phyloP scores from a whole-genome alignment of 1,139 yeast species.

The Taphrina deformans region DNA sequence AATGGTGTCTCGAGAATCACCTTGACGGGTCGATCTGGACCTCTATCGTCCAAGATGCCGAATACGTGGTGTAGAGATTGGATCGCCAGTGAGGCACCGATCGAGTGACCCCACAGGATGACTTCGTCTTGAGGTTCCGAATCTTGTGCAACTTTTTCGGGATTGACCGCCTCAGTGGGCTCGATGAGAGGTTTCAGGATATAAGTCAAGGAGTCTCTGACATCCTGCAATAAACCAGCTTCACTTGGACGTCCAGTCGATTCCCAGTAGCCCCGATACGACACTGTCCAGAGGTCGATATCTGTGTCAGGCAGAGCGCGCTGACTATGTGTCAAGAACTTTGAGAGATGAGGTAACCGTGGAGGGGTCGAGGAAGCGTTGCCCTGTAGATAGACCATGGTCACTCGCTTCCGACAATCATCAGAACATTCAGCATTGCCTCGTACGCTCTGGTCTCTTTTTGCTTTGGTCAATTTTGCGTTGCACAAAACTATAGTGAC shows the following conservation, averaged over 20 bases:
- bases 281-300: constrained; percentile 11
- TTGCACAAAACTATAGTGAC: neutral
- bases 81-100: constrained; percentile 25
- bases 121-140: neutral
- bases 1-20: constrained; percentile 31
- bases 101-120: constrained; percentile 31
- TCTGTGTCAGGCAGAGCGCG: neutral
- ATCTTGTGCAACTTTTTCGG: neutral
- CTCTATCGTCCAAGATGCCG: neutral
- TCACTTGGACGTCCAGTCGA: constrained; percentile 25
- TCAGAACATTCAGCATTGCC: neutral
- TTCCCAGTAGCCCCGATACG: constrained; percentile 31
- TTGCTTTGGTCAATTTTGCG: neutral
- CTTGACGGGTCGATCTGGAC: neutral
- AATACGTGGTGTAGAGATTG: neutral
- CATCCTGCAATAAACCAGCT: constrained; percentile 17
- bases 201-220: neutral
- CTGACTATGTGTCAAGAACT: neutral
- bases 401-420: neutral
- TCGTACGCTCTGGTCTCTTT: neutral
- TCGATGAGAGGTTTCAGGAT: neutral
- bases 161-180: too few relatives aligned
- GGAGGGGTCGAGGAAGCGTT: constrained; percentile 27
- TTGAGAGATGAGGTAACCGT: constrained; percentile 21
- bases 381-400: constrained; percentile 25